Evolutionary conservation across 106 monocot genomes (phyloP), one percentile per base, ranked within the genome.

Genomic region (Triglochin maritima): DNA sequence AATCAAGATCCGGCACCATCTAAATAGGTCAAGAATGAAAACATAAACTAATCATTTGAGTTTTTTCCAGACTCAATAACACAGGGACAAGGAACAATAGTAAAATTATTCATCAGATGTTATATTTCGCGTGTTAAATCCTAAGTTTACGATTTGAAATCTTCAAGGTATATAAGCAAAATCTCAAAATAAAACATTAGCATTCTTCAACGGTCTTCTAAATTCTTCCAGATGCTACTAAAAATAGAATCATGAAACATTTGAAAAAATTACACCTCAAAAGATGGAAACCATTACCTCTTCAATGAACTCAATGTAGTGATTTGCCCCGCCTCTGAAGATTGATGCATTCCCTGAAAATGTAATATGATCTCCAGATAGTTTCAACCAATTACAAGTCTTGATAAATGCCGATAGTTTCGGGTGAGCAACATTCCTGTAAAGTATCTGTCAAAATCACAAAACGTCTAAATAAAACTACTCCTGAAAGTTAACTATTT

Each of bases 1-100:
- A 95, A 71, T 85, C 87, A 67, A 95, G 81, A 57, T 95, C 90
- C 9, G 90, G 95, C 29, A 78, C 90, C 85, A 90, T 87, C 95
- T 95, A 77, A 5, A 60, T 51, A 70, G 47, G 50, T 46, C 8
- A 49, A 59, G 49, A 29, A 52, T 6, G 12, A 50, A 67, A 44
- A 43, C 2, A 58, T 59, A 5, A 10, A 12, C 13, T 12, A 14
- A 14, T 57, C 13, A 57, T 10, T 57, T 57, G 4, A 57, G 11
- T 57, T 29, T 29, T 29, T 29, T 29, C 29, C 29, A 29, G 29
- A 29, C 29, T 29, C 29, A 29, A 29, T 29, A 1, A 29, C 29
- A 29, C 29, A 29, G 29, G 29, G 29, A 29, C 29, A 29, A 29
- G 29, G 29, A 29, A 29, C 29, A 29, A 29, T 29, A 29, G 29